phyloP scores from a whole-genome alignment of 352 stramenopile genomes.

The Lagenidium giganteum region DNA sequence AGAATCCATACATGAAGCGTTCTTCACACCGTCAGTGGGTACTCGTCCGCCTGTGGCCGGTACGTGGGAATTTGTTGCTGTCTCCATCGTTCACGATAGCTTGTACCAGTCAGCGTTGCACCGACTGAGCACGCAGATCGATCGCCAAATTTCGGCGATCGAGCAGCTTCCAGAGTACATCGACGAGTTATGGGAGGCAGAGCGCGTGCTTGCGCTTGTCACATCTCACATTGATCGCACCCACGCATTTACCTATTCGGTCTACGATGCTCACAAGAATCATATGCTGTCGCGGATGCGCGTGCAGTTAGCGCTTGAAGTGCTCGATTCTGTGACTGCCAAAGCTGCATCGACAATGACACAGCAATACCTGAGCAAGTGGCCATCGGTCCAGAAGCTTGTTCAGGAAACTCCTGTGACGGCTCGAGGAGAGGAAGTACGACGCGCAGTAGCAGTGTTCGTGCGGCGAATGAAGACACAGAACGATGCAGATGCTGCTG shows the following conservation, averaged over 20 bases:
- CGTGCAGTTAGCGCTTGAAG: slow-evolving; percentile 23
- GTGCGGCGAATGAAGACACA: slow-evolving; percentile 1
- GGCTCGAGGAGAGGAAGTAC: too few relatives aligned
- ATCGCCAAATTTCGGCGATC: too few relatives aligned
- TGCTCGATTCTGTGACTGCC: too few relatives aligned
- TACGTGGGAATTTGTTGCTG: slow-evolving; percentile 51
- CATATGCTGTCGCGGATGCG: slow-evolving; percentile 37
- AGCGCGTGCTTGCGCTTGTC: background rate
- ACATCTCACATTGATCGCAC: background rate
- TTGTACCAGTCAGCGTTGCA: slow-evolving; percentile 43
- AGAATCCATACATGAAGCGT: background rate
- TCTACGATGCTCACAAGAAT: slow-evolving; percentile 48
- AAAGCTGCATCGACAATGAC: too few relatives aligned
- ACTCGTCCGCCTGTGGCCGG: too few relatives aligned
- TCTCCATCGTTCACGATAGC: slow-evolving; percentile 42
- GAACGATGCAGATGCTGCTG: background rate
- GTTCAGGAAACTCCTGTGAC: too few relatives aligned
- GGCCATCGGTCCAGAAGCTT: too few relatives aligned
- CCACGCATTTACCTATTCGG: slow-evolving; percentile 32
- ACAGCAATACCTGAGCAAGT: too few relatives aligned
- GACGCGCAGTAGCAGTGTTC: too few relatives aligned
- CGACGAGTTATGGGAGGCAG: too few relatives aligned
- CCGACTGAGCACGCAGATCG: slow-evolving; percentile 36
- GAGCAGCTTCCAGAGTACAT: too few relatives aligned
- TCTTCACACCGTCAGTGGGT: slow-evolving; percentile 11